Conservation (phyloP, 73 alveolate genomes). For the Diophrys sp. region DNA sequence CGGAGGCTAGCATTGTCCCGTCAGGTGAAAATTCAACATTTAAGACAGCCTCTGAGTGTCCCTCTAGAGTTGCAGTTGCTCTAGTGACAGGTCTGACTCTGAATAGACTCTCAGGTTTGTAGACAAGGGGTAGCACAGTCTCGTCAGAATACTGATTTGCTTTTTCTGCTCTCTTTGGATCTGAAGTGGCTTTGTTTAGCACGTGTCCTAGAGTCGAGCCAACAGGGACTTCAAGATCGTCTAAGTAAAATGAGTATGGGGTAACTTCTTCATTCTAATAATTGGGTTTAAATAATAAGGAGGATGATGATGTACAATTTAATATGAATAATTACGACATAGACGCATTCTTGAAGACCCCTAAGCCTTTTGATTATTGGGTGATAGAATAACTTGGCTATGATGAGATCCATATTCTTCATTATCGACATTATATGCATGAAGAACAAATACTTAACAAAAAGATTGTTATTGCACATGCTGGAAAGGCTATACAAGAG, state of each 20-base stretch:
- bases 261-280: conserved; percentile 33
- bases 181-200: conserved; percentile 1
- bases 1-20: conserved; percentile 91
- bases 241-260: conserved; percentile 35
- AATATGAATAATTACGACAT: no score
- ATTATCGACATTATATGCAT: no score
- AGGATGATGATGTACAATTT: no score
- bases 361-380: no score
- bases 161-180: conserved; percentile 16
- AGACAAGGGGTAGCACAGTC: conserved; percentile 77
- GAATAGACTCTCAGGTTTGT: conserved; percentile 98
- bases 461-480: no score
- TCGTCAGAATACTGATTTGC: conserved; percentile 30
- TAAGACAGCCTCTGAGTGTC: conserved; percentile 96
- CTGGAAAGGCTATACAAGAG: no score
- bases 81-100: conserved; percentile 98
- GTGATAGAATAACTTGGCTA: no score
- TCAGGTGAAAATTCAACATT: conserved; percentile 90
- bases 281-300: no score
- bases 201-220: conserved; percentile 20
- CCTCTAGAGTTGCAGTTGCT: conserved; percentile 97
- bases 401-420: no score
- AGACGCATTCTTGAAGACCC: no score
- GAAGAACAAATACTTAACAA: no score
- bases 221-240: conserved; percentile 24